Evolutionary conservation across 1,284 basidiomycete species (phyloP).

Genomic region (Fomitiporia mediterranea): DNA sequence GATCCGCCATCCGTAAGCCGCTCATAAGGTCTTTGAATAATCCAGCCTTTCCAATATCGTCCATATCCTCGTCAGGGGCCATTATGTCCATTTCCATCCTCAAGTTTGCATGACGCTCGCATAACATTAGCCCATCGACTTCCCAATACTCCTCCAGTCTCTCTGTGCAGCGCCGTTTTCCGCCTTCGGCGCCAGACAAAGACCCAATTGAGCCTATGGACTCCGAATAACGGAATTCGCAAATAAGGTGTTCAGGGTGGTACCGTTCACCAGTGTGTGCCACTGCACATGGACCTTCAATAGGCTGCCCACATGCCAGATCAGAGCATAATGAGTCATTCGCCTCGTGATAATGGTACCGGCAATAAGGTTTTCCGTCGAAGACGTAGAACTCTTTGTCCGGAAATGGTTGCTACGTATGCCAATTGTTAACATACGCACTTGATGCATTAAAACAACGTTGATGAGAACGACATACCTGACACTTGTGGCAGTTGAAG

Average conservation of each 20-base stretch:
- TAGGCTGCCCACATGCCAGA: conserved; percentile 73
- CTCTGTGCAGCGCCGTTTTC: conserved; percentile 42
- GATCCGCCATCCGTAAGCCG: conserved; percentile 1
- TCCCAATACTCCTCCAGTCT: conserved; percentile 81
- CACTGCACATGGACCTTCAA: conserved; percentile 87
- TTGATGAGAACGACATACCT: conserved; percentile 40
- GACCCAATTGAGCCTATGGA: not conserved
- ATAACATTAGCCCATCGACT: conserved; percentile 74
- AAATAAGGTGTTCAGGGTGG: conserved; percentile 80
- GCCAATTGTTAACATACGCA: not conserved
- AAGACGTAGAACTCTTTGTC: conserved; percentile 86
- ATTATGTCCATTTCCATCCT: conserved; percentile 17
- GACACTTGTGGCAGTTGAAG: conserved; percentile 81
- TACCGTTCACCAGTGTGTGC: conserved; percentile 72
- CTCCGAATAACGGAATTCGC: conserved; percentile 40
- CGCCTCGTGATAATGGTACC: conserved; percentile 85
- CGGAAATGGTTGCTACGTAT: conserved; percentile 72
- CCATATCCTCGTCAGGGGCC: conserved; percentile 14
- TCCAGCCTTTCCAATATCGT: not conserved
- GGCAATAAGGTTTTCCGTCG: conserved; percentile 82
- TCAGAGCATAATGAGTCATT: conserved; percentile 83
- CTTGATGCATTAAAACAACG: conserved; percentile 11
- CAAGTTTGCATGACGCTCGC: conserved; percentile 64
- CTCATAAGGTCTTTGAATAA: conserved; percentile 6
- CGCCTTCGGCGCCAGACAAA: not conserved